Base-by-base conservation (phyloP, 306 rosid species). In the Vachellia collinsii region DNA sequence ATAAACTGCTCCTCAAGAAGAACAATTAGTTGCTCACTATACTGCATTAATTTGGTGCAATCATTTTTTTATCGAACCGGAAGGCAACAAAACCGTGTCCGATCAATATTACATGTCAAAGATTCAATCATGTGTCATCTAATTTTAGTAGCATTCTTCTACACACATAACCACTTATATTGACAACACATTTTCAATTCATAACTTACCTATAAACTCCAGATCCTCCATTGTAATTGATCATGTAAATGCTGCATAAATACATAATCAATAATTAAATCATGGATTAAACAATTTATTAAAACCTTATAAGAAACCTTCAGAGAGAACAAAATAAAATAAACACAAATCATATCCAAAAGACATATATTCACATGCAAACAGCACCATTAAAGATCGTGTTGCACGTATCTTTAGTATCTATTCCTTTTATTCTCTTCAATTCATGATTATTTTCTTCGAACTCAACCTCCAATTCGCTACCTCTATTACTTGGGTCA, bases 181-280 rank as follows among this genome's bases (percentile, higher is more conserved):
- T n/a, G n/a, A n/a, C n/a, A n/a, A n/a, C n/a, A n/a, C n/a, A n/a
- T n/a, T n/a, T 78, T 77, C 43, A 53, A 80, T 78, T 77, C 43
- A 53, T 74, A 81, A 0, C 99, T 95, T 88, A 93, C 99, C 88
- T 91, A 97, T n/a, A 97, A 93, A 80, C 89, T 93, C 79, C 97
- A 91, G 72, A 95, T 91, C 91, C 90, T 91, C 98, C 92, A 90
- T 85, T 91, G 99, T 88, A 95, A 87, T 75, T 93, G 96, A 86
- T 95, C 99, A 78, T 95, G 94, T 72, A 93, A 88, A 75, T 79
- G 83, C 99, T 95, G 95, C 86, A 87, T 80, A 83, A 77, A 59
- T 53, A 75, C 80, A 84, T 78, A 54, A 77, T 71, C 75, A 38
- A 44, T 36, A 74, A 38, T 78, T 53, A 79, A 6, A 44, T 44